Evolutionary conservation across 2,329 filamentous ascomycete species (phyloP), one percentile per base, ranked within the genome.

Genomic region (Mycosphaerella sp.): DNA sequence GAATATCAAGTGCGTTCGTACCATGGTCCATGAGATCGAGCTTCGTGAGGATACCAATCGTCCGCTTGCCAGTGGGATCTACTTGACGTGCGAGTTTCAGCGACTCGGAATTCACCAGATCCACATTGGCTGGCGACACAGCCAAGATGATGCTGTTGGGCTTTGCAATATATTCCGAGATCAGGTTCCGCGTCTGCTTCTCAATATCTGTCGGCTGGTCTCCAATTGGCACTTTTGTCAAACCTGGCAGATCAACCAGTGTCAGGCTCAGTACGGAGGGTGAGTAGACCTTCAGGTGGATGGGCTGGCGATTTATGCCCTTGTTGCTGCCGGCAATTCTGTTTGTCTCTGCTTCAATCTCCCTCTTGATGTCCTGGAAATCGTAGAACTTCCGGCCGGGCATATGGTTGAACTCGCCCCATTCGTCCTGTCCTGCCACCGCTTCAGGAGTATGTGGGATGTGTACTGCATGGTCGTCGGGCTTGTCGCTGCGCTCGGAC

Each of bases 21-120:
- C 93, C 93, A 66, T 98, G 91, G 66, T 98, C 93, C 93, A 98
- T 98, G 52, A 98, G 75, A 68, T 98, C 93, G 58, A 98, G 77
- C 74, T 98, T 98, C 54, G 93, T 97, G 54, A 98, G 78, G 51
- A 98, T 91, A 65, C 93, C 93, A 66, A 98, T 97, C 16, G 93
- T 98, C 68, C 93, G 82, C 70, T 88, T 84, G 57, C 93, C 93
- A 70, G 95, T 84, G 2, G 93, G 86, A 70, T 98, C 93, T 49
- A 98, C 93, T 81, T 98, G 89, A 47, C 93, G 85, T 54, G 93
- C 93, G 55, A 98, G 84, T 73, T 98, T 98, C 62, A 98, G 75
- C 6, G 93, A 90, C 70, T 98, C 93, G 6, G 93, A 98, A 71
- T 98, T 98, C 68, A 97, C 93, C 63, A 98, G 84, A 68, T 98